A percentile compares a stretch with the other conserved stretches of the same genome.
These are phyloP conservation scores for Coriolopsis trogii DNA, from an alignment of 1,284 basidiomycete genomes.

Conservation along the genomic window DNA sequence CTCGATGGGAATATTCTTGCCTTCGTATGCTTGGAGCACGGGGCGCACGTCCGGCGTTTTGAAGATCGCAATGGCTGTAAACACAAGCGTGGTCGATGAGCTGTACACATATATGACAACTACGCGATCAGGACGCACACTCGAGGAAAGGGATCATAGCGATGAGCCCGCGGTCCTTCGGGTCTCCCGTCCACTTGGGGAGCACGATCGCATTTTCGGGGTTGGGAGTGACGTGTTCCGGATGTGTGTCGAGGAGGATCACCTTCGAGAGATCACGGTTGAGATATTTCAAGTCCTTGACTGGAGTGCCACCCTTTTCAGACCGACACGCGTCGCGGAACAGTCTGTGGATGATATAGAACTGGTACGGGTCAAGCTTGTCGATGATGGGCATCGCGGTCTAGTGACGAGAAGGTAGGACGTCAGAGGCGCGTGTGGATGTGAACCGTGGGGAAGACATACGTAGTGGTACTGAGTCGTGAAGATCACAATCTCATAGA, in stretches of 20 bases:
- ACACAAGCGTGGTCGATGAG: not conserved
- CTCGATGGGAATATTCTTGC: slow-evolving; percentile 87
- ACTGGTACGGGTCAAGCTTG: slow-evolving; percentile 93
- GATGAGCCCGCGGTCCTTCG: slow-evolving; percentile 80
- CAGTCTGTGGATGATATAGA: slow-evolving; percentile 87
- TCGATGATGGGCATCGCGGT: slow-evolving; percentile 90
- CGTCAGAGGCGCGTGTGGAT: not conserved
- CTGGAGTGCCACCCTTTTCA: slow-evolving; percentile 69
- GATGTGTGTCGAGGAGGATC: slow-evolving; percentile 84
- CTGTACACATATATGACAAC: not conserved
- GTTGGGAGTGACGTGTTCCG: slow-evolving; percentile 78
- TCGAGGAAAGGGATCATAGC: slow-evolving; percentile 97
- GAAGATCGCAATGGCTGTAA: slow-evolving; percentile 84
- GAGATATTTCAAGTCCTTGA: slow-evolving; percentile 92
- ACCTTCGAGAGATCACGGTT: slow-evolving; percentile 95
- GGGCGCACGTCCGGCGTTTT: slow-evolving; percentile 85
- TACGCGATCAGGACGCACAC: slow-evolving; percentile 50
- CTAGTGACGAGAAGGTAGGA: slow-evolving; percentile 43
- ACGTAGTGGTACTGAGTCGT: slow-evolving; percentile 92
- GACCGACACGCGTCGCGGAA: slow-evolving; percentile 90
- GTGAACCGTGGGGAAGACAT: slow-evolving; percentile 35
- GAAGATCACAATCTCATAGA: slow-evolving; percentile 98
- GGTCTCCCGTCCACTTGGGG: slow-evolving; percentile 87
- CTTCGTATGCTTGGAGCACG: slow-evolving; percentile 83
- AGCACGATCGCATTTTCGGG: slow-evolving; percentile 91